These are phyloP conservation scores for Talaromyces sp. DNA, from an alignment of 2,329 filamentous ascomycete species.

Conservation along the genomic window DNA sequence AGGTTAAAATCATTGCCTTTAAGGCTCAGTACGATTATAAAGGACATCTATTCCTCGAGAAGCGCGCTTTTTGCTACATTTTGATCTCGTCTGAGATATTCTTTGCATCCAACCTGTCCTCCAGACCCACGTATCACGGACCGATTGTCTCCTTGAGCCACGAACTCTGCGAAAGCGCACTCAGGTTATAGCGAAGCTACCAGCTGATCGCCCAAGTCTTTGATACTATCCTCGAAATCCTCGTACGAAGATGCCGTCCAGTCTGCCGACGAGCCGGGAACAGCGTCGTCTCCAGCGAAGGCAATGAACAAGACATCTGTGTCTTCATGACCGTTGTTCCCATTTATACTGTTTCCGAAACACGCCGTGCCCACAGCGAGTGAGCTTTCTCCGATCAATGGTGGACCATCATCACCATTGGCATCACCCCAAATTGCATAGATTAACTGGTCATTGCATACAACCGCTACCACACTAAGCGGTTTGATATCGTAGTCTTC, in stretches of 20 bases:
- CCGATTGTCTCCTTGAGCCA: neutral
- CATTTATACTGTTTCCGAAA: constrained; percentile 50
- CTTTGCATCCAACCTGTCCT: neutral
- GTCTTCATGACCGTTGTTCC: constrained; percentile 53
- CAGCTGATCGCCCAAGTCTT: constrained; percentile 23
- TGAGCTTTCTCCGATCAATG: constrained; percentile 52
- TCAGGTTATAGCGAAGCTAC: constrained; percentile 8
- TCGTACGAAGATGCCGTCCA: constrained; percentile 52
- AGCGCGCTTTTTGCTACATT: neutral
- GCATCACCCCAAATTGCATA: constrained; percentile 62
- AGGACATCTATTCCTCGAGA: neutral
- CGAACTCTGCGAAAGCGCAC: neutral
- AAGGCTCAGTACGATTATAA: neutral
- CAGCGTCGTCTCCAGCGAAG: constrained; percentile 55
- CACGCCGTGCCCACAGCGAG: constrained; percentile 58
- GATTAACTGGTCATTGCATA: constrained; percentile 50
- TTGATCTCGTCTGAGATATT: too few relatives aligned
- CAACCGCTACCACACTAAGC: constrained; percentile 54
- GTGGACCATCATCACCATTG: constrained; percentile 51
- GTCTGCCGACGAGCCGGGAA: constrained; percentile 53
- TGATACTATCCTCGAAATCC: constrained; percentile 42
- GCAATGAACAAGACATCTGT: constrained; percentile 62
- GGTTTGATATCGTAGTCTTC: constrained; percentile 45
- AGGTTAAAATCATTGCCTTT: neutral
- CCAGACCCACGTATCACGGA: neutral